Evolutionary conservation across 179 eudicot species (phyloP).

Genomic region (Carnegiea gigantea): DNA sequence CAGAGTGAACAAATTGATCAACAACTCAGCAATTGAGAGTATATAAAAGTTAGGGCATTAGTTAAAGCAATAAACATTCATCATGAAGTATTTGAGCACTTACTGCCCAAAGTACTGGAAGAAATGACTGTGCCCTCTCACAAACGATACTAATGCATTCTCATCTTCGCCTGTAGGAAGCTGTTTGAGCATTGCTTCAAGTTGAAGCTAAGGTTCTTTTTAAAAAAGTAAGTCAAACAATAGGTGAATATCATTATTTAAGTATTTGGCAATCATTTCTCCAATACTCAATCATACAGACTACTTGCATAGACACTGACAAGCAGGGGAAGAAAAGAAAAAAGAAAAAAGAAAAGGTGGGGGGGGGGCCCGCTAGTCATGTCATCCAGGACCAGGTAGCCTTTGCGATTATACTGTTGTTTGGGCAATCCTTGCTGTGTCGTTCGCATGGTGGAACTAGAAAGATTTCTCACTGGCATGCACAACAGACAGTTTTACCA

Average conservation of each 20-base stretch:
- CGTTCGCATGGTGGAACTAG: too few species aligned
- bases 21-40: too few species aligned
- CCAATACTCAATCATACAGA: background rate
- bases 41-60: background rate
- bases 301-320: background rate
- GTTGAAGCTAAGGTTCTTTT: constrained; percentile 17
- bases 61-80: constrained; percentile 3
- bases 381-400: background rate
- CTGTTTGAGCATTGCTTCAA: constrained; percentile 2
- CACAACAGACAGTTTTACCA: too few species aligned
- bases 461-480: too few species aligned
- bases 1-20: too few species aligned
- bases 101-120: constrained; percentile 23
- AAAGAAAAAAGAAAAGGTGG: background rate
- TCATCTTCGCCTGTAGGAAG: constrained; percentile 3
- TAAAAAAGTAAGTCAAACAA: background rate
- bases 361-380: background rate
- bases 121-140: constrained; percentile 10
- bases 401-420: background rate
- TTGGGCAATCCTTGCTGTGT: background rate
- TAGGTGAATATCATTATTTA: background rate
- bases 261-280: background rate
- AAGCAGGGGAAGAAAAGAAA: background rate
- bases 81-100: constrained; percentile 14
- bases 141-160: constrained; percentile 19